Conservation (phyloP, 345 rosid species). For the Eucalyptus shirleyi region DNA sequence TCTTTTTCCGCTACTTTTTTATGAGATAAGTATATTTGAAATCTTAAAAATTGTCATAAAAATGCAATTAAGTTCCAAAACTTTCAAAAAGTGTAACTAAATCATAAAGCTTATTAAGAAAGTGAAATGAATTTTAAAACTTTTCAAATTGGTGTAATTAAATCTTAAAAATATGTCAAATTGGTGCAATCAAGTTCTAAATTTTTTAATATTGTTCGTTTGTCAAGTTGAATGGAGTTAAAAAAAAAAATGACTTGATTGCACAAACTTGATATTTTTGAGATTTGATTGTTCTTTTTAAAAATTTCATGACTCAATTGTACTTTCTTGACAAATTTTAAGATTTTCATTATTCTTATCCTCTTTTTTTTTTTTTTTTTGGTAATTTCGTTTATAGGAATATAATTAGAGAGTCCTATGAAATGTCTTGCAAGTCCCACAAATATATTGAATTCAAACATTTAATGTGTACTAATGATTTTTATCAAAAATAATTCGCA, state of each 20-base stretch:
- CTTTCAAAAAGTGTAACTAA: no score
- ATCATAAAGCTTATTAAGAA: no score
- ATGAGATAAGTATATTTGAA: no score
- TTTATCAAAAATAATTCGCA: neutral
- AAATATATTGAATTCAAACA: neutral
- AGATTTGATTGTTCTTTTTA: neutral
- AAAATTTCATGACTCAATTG: fast-evolving
- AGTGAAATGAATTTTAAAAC: fast-evolving
- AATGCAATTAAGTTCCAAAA: no score
- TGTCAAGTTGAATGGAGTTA: neutral
- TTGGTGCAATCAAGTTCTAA: no score
- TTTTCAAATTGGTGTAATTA: no score
- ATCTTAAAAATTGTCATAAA: neutral
- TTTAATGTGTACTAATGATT: neutral
- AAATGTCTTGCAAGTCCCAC: neutral
- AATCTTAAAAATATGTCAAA: no score
- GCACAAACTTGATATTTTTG: no score
- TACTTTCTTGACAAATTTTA: no score
- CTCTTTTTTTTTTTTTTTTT: neutral
- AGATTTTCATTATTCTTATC: fast-evolving
- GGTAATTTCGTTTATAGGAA: neutral
- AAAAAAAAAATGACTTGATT: neutral
- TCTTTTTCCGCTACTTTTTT: neutral
- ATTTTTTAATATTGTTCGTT: fast-evolving
- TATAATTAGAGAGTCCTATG: neutral